phyloP scores from a whole-genome alignment of 306 rosid genomes.

The Calophaca sinica region DNA sequence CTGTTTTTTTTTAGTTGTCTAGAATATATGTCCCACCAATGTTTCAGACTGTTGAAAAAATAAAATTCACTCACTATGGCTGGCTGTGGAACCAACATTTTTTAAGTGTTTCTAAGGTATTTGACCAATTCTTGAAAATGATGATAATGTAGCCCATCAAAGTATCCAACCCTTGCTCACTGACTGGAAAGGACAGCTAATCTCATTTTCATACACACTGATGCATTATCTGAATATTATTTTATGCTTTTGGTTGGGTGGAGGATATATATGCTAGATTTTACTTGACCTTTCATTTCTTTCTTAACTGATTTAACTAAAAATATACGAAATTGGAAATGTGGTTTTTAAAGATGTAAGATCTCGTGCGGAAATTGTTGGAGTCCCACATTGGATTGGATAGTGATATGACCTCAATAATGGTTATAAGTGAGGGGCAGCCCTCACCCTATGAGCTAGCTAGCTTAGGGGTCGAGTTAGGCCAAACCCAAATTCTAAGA shows the following conservation, averaged over 20 bases:
- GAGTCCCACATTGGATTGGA: too few relatives aligned
- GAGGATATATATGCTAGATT: neutral
- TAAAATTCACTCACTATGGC: too few relatives aligned
- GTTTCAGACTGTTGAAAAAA: too few relatives aligned
- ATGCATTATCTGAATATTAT: constrained; percentile 13
- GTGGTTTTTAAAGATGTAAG: neutral
- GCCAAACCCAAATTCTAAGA: too few relatives aligned
- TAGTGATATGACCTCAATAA: too few relatives aligned
- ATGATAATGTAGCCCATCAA: too few relatives aligned
- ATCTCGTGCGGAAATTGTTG: neutral
- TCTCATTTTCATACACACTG: neutral
- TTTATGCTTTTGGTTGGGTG: neutral
- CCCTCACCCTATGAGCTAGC: too few relatives aligned
- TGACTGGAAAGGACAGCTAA: neutral
- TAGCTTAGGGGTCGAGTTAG: too few relatives aligned
- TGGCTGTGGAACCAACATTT: too few relatives aligned
- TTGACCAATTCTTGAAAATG: neutral
- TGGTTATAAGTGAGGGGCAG: too few relatives aligned
- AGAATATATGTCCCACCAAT: too few relatives aligned
- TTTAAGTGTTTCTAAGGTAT: too few relatives aligned
- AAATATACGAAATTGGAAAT: constrained; percentile 2
- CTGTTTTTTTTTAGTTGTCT: neutral
- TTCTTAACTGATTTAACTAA: constrained; percentile 25
- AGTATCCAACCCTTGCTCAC: neutral
- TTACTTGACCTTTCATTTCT: neutral